Conservation (phyloP, 495 filamentous ascomycete genomes). For the Parathielavia hyrcaniae region DNA sequence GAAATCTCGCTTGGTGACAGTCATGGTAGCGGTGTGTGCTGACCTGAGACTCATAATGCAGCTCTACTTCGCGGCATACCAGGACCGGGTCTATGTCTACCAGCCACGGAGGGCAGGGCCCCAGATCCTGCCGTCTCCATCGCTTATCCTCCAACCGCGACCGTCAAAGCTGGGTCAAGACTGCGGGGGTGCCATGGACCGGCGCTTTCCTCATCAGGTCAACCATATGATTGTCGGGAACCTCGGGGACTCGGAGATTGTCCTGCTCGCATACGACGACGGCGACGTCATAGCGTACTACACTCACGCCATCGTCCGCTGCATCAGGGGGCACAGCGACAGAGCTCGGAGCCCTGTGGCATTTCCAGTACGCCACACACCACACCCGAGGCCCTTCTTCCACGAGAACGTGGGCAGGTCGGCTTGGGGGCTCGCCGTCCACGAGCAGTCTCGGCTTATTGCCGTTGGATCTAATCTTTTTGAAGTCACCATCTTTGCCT, state of each 20-base stretch:
- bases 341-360: background rate
- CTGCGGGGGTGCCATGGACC: slow-evolving; percentile 53
- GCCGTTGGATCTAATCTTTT: slow-evolving; percentile 71
- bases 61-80: slow-evolving; percentile 74
- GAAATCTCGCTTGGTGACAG: background rate
- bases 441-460: slow-evolving; percentile 68
- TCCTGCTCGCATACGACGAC: slow-evolving; percentile 74
- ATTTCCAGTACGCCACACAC: background rate
- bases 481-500: slow-evolving; percentile 65
- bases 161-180: slow-evolving; percentile 38
- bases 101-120: slow-evolving; percentile 56
- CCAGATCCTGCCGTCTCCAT: slow-evolving; percentile 51
- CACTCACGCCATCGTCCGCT: slow-evolving; percentile 43
- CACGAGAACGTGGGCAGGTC: slow-evolving; percentile 66
- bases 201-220: slow-evolving; percentile 56
- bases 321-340: slow-evolving; percentile 13
- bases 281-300: slow-evolving; percentile 83
- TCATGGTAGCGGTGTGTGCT: background rate
- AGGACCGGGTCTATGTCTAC: slow-evolving; percentile 65
- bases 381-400: slow-evolving; percentile 52
- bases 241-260: slow-evolving; percentile 72
- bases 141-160: slow-evolving; percentile 60
- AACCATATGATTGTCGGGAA: slow-evolving; percentile 75
- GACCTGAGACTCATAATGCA: slow-evolving; percentile 11
- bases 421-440: slow-evolving; percentile 87